Conservation (phyloP, 2,329 filamentous ascomycete genomes). For the Cordyceps javanica region DNA sequence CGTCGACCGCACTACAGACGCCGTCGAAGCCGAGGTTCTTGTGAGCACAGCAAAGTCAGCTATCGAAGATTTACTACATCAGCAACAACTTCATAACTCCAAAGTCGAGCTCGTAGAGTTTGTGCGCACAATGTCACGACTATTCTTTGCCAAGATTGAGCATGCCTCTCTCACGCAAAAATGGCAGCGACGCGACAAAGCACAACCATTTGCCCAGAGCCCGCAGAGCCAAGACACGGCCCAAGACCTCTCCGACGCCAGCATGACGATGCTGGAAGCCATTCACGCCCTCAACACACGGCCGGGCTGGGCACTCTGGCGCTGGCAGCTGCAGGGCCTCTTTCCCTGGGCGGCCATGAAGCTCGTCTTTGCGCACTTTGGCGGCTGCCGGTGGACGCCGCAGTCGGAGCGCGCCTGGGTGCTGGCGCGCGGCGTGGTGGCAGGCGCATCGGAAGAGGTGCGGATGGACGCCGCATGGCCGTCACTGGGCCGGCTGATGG, state of each 20-base stretch:
- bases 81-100: constrained; percentile 13
- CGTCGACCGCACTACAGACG: not conserved
- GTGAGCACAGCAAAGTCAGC: constrained; percentile 13
- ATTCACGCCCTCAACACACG: constrained; percentile 19
- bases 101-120: too few species aligned
- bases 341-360: constrained; percentile 24
- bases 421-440: constrained; percentile 11
- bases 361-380: constrained; percentile 19
- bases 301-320: constrained; percentile 21
- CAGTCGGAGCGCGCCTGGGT: constrained; percentile 21
- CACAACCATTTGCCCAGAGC: too few species aligned
- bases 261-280: constrained; percentile 18
- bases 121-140: not conserved
- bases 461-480: constrained; percentile 16
- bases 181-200: too few species aligned
- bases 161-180: constrained; percentile 6
- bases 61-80: constrained; percentile 13
- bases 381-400: constrained; percentile 17
- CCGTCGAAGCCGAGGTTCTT: not conserved
- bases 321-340: constrained; percentile 24
- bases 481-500: constrained; percentile 8
- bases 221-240: too few species aligned
- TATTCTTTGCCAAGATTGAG: constrained; percentile 24
- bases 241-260: constrained; percentile 12
- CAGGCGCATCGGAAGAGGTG: constrained; percentile 4